Base-by-base conservation (phyloP, 164 flowering plant species). In the Amborella trichopoda region DNA sequence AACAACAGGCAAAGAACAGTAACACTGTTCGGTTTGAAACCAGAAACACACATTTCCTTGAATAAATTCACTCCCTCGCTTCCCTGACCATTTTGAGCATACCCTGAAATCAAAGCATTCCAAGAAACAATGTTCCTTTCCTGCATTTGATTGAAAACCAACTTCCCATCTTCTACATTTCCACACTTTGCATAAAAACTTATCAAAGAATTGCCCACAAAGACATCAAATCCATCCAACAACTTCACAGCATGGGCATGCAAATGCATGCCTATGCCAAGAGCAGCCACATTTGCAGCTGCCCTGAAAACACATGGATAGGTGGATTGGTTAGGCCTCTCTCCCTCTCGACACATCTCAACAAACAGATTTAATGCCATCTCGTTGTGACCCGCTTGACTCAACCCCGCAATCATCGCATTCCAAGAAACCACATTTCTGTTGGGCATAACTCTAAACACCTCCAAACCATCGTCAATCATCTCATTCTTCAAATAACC, bases 151-250 rank as follows among this genome's bases (percentile, higher is more conserved):
- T 59, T 17, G 50, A 87, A 87, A 10, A 59, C 67, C 42, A 69
- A 41, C 11, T 74, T 66, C 55, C 90, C 69, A 16, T 80, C 93
- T 39, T 78, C 85, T 85, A 87, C 74, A 64, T 59, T 63, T 32
- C 93, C 96, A 53, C 90, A 83, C 68, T 80, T 87, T n/a, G 90
- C 77, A 50, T 87, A 87, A 42, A 78, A 77, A 53, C 81, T 83
- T 11, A 87, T 57, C 28, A 87, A 54, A 39, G 93, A 73, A 58
- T 87, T 87, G 5, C 72, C 70, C 34, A 78, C 70, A 61, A 69
- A 87, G 46, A 67, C 59, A 48, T 68, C 66, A 33, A 54, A 49
- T 40, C 62, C 54, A 8, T 71, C 76, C 64, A 78, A 55, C 39
- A 40, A 56, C 65, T 87, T 87, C 11, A 83, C 38, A 14, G 83